A percentile compares a stretch with the other conserved stretches of the same genome.
Evolutionary conservation across 352 stramenopile species (phyloP).

Genomic region (Phytophthora litchii): DNA sequence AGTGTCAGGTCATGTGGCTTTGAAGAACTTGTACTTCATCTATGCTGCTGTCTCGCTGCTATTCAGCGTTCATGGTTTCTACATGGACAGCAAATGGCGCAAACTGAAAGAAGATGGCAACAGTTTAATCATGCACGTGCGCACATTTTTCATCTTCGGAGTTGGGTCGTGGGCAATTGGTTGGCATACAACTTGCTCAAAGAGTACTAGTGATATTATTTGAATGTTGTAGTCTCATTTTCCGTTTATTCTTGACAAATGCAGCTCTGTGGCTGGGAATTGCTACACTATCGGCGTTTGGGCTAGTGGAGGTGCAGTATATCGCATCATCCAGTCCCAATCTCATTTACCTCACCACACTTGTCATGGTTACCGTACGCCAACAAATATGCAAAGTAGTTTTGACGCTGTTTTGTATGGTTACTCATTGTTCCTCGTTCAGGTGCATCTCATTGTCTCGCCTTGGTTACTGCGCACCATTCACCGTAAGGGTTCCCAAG

Average conservation of each 20-base stretch:
- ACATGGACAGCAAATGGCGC: constrained; percentile 67
- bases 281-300: constrained; percentile 60
- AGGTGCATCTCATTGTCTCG: constrained; percentile 66
- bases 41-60: constrained; percentile 51
- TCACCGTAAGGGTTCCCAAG: constrained; percentile 69
- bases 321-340: constrained; percentile 57
- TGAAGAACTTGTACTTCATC: constrained; percentile 74
- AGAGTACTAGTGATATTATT: not conserved
- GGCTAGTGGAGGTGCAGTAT: constrained; percentile 62
- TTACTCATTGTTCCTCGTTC: not conserved
- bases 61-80: constrained; percentile 72
- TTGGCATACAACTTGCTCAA: constrained; percentile 14
- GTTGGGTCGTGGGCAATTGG: constrained; percentile 52
- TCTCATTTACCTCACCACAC: constrained; percentile 69
- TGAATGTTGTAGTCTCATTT: not conserved
- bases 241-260: not conserved
- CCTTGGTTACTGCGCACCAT: constrained; percentile 73
- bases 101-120: constrained; percentile 68
- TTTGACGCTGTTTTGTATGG: no score
- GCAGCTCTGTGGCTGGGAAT: constrained; percentile 70
- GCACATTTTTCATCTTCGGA: constrained; percentile 64
- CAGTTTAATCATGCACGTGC: constrained; percentile 70
- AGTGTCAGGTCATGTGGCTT: constrained; percentile 33
- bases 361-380: constrained; percentile 63
- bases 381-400: not conserved